A percentile compares a stretch with the other conserved stretches of the same genome.
phyloP scores from a whole-genome alignment of 108 stramenopile species.

The Cyclotella sp. region DNA sequence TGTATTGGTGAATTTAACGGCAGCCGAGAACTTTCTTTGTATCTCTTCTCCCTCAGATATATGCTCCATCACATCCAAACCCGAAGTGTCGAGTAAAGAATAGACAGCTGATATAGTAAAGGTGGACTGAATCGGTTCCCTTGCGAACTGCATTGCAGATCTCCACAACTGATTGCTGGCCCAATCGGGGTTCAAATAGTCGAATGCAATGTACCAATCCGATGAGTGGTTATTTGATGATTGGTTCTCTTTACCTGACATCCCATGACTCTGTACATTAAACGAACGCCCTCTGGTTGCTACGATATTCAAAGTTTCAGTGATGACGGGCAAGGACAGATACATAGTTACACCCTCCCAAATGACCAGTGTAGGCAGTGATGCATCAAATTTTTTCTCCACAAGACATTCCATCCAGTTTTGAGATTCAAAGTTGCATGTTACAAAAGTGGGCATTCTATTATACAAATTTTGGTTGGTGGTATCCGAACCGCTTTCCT shows the following conservation, averaged over 20 bases:
- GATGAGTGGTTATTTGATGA: not conserved
- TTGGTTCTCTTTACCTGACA: not conserved
- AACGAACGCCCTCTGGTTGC: not conserved
- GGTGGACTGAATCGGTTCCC: not conserved
- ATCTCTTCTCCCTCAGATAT: not conserved
- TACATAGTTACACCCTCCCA: conserved; percentile 27
- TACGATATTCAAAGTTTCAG: not conserved
- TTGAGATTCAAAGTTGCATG: conserved; percentile 7
- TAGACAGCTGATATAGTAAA: not conserved
- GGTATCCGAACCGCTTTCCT: not conserved
- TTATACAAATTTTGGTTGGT: not conserved
- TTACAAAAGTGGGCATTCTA: not conserved
- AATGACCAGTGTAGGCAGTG: conserved; percentile 12
- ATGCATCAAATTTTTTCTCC: not conserved
- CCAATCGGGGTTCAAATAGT: not conserved
- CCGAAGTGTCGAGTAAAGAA: not conserved
- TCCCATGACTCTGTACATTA: not conserved
- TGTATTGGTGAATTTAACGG: not conserved
- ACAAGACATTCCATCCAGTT: conserved; percentile 4
- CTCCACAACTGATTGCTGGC: not conserved
- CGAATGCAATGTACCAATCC: conserved; percentile 9
- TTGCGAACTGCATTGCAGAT: not conserved
- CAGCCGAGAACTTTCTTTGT: not conserved
- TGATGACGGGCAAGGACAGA: not conserved
- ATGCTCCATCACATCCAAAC: conserved; percentile 4